Evolutionary conservation across 78 protist genomes (phyloP).

Genomic region (Dictyostelium firmibasis): DNA sequence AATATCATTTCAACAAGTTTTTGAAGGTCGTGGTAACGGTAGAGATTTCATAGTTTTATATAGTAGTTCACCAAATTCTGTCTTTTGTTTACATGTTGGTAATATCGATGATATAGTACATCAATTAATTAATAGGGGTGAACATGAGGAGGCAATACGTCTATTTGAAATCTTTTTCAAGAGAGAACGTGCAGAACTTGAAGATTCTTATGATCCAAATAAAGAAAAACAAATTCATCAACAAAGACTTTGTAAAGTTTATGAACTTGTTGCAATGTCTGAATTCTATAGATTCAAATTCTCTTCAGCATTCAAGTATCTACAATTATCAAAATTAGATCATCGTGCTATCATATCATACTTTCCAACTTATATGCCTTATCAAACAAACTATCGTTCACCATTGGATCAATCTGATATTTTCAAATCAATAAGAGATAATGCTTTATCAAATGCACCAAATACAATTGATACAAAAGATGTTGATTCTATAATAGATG

Average conservation of each 20-base stretch:
- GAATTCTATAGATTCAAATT: constrained; percentile 37
- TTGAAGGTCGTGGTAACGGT: constrained; percentile 48
- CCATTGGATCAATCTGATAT: not conserved
- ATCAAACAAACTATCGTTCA: constrained; percentile 11
- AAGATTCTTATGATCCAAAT: constrained; percentile 45
- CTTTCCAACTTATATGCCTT: not conserved
- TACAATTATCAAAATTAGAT: not conserved
- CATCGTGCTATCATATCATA: constrained; percentile 10
- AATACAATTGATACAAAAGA: not conserved
- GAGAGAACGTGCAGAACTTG: not conserved
- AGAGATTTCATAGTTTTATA: constrained; percentile 24
- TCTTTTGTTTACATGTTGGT: constrained; percentile 21
- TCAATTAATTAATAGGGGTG: constrained; percentile 19
- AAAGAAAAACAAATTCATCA: constrained; percentile 4
- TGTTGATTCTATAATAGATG: not conserved
- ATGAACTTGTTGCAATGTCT: constrained; percentile 28
- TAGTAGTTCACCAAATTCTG: not conserved
- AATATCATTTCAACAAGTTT: not conserved
- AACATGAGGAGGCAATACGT: constrained; percentile 53
- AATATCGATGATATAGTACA: constrained; percentile 33
- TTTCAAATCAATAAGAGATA: not conserved
- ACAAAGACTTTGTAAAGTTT: constrained; percentile 23
- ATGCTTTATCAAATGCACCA: not conserved
- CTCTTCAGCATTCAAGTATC: constrained; percentile 5
- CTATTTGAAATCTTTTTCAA: constrained; percentile 50